Conservation (phyloP, 495 filamentous ascomycete species). For the Polyplosphaeria fusca region DNA sequence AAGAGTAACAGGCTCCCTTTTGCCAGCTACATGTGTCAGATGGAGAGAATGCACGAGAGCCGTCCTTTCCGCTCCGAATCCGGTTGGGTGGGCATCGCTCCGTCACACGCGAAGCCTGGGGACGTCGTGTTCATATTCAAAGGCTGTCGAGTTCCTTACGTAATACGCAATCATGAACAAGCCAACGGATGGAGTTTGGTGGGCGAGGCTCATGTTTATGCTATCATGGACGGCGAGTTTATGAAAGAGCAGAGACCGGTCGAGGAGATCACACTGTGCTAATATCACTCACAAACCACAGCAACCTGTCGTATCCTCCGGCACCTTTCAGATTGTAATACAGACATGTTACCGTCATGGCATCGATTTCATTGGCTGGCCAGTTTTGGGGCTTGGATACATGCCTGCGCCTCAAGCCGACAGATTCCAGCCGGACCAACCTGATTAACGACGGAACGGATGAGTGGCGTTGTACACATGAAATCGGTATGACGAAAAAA, state of each 20-base stretch:
- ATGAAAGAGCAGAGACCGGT: not conserved
- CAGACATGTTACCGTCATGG: not conserved
- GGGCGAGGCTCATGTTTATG: constrained; percentile 16
- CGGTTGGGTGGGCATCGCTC: constrained; percentile 9
- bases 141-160: constrained; percentile 6
- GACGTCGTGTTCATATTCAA: constrained; percentile 4
- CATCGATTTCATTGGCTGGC: no score
- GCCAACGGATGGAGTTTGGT: not conserved
- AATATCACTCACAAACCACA: no score
- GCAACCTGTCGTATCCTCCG: no score
- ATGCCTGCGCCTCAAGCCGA: not conserved
- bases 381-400: not conserved
- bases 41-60: constrained; percentile 10
- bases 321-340: not conserved
- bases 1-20: no score
- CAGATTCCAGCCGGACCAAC: not conserved
- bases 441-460: no score
- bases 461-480: no score
- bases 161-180: not conserved
- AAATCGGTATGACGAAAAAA: no score
- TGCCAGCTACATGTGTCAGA: not conserved
- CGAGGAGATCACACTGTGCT: not conserved
- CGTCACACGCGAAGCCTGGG: not conserved
- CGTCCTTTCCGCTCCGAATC: not conserved
- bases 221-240: constrained; percentile 21